These are phyloP conservation scores for Lentinus tigrinus DNA, from an alignment of 768 basidiomycete genomes.

Conservation along the genomic window DNA sequence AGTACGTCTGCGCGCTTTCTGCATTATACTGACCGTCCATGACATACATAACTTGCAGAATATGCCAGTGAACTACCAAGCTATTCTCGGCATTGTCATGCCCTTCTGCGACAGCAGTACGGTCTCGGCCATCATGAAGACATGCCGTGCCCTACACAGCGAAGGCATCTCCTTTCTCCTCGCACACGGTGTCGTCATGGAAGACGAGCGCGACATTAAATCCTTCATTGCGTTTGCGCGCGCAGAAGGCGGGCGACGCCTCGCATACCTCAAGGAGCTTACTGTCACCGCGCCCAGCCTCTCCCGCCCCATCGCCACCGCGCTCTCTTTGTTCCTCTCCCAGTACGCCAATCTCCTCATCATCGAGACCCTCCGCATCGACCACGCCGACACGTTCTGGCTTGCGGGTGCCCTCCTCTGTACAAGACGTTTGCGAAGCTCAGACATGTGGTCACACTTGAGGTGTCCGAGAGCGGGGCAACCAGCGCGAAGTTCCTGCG, in stretches of 20 bases:
- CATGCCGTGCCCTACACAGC: too few species aligned
- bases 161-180: too few species aligned
- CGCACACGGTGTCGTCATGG: too few species aligned
- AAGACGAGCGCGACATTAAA: too few species aligned
- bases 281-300: background rate
- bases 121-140: too few species aligned
- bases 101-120: too few species aligned
- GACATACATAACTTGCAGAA: too few species aligned
- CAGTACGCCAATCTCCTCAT: background rate
- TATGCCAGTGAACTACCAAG: too few species aligned
- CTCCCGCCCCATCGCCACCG: background rate
- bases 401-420: background rate
- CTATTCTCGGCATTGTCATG: too few species aligned
- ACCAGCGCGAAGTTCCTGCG: background rate
- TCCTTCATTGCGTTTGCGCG: background rate
- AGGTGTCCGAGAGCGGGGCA: background rate
- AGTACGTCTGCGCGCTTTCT: too few species aligned
- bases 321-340: background rate
- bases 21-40: too few species aligned
- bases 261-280: background rate
- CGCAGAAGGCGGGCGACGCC: background rate
- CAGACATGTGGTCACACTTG: background rate
- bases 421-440: background rate
- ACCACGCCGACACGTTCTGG: background rate
- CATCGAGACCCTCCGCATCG: background rate